A percentile compares a stretch with the other conserved stretches of the same genome.
Evolutionary conservation across 2,329 filamentous ascomycete species (phyloP).

Genomic region (Macroventuria anomochaeta): DNA sequence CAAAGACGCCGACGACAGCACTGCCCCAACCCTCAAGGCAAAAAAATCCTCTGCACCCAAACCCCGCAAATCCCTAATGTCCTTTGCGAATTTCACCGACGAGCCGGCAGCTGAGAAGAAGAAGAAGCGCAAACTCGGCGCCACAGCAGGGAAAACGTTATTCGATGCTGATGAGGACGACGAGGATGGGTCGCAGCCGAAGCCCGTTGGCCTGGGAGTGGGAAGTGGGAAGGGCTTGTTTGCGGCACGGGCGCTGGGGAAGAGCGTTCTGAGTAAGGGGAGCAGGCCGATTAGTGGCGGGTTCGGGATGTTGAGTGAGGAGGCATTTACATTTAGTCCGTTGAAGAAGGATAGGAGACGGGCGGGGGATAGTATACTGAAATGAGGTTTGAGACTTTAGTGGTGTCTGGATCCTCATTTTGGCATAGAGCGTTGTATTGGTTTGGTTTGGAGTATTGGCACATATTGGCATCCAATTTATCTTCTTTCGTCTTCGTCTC

Average conservation of each 20-base stretch:
- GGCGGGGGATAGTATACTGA: conserved; percentile 31
- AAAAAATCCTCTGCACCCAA: conserved; percentile 45
- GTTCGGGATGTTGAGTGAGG: conserved; percentile 46
- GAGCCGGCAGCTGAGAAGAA: conserved; percentile 50
- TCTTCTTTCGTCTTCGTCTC: too few relatives aligned
- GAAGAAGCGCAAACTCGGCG: conserved; percentile 75
- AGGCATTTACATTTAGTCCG: conserved; percentile 50
- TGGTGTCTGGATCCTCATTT: too few relatives aligned
- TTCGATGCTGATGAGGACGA: conserved; percentile 60
- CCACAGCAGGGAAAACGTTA: conserved; percentile 65
- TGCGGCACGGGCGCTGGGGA: conserved; percentile 46
- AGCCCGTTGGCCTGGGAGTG: conserved; percentile 31
- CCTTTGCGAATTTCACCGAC: conserved; percentile 51
- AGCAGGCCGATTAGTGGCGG: conserved; percentile 43
- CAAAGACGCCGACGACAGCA: conserved; percentile 44
- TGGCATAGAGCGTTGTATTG: too few relatives aligned
- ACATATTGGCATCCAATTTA: too few relatives aligned
- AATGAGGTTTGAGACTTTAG: conserved; percentile 20
- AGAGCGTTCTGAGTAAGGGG: conserved; percentile 40
- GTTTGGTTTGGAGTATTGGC: not conserved
- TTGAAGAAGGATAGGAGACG: conserved; percentile 50
- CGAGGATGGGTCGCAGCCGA: conserved; percentile 41
- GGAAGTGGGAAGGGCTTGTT: conserved; percentile 46
- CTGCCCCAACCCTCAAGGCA: conserved; percentile 41
- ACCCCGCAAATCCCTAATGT: conserved; percentile 57